Evolutionary conservation across 352 stramenopile genomes (phyloP), one percentile per base, ranked within the genome.

Genomic region (Globisporangium viniferum): DNA sequence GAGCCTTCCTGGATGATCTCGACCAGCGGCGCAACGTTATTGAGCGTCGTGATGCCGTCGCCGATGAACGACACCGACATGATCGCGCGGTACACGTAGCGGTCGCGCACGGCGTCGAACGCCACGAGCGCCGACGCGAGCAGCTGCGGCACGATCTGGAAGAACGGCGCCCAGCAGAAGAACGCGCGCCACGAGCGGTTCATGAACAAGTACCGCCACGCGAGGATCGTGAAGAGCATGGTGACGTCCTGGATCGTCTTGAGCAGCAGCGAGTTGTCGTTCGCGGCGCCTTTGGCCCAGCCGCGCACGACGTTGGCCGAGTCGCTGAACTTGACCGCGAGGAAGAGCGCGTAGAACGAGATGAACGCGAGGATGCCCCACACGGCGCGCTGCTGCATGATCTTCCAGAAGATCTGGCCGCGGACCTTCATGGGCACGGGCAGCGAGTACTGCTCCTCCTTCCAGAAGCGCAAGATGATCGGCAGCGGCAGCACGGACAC

Each of bases 321-420:
- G 9, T 71, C 67, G 24, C 35, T 69, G 67, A 88, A 82, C 0
- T 64, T 60, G 53, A 88, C 76, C 18, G 56, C 46, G 31, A 73
- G 69, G 48, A 88, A 84, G 0, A 88, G 56, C 4, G 76, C 78
- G 64, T 79, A 86, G 59, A 80, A 73, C 51, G 67, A 79, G 22
- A 75, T 67, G 65, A 88, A 88, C 1, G 57, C 51, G 18, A 88
- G 14, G 8, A 81, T 73, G 8, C 68, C 76, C 77, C 80, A 86
- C 62, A 86, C 72, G 0, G 78, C 80, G 39, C 82, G 84, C 60
- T 86, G 78, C 63, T 85, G 77, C 73, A 86, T 78, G 64, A 86
- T 76, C 53, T 77, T 79, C 80, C 76, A 84, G 15, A 84, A 64
- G 22, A 84, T 80, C 62, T 74, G 69, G 2, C 67, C 71, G 1